Evolutionary conservation across 75 land plant genomes (phyloP).

Genomic region (Cryptomeria japonica): DNA sequence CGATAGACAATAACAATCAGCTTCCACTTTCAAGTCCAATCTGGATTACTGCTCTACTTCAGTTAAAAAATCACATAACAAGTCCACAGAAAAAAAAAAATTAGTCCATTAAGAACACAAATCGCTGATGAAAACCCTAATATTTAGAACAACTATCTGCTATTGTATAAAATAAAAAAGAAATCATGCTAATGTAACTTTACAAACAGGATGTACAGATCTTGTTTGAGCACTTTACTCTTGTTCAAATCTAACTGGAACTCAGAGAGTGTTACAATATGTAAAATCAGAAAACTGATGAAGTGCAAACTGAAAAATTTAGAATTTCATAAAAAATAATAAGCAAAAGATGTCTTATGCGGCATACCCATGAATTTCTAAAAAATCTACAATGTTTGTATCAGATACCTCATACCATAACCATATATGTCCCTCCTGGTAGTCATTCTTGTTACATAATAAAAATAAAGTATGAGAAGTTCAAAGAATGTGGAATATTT

Average conservation of each 20-base stretch:
- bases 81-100: neutral
- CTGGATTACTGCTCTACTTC: neutral
- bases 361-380: too few species aligned
- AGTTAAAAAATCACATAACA: neutral
- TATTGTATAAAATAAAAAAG: neutral
- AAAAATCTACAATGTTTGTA: too few species aligned
- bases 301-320: neutral
- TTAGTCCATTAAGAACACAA: neutral
- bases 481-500: too few species aligned
- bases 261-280: neutral
- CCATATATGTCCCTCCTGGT: too few species aligned
- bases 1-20: neutral
- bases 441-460: too few species aligned
- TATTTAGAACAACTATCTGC: neutral
- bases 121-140: neutral
- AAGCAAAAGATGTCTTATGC: too few species aligned
- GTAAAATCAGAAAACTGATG: neutral
- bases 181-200: neutral
- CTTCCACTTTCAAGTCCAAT: neutral
- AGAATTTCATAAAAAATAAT: neutral
- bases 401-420: too few species aligned
- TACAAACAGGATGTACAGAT: neutral
- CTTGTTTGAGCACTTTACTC: neutral
- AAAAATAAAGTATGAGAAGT: too few species aligned
- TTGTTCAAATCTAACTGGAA: neutral